Conservation (phyloP, 2,329 filamentous ascomycete genomes). For the Diaporthe sp. region DNA sequence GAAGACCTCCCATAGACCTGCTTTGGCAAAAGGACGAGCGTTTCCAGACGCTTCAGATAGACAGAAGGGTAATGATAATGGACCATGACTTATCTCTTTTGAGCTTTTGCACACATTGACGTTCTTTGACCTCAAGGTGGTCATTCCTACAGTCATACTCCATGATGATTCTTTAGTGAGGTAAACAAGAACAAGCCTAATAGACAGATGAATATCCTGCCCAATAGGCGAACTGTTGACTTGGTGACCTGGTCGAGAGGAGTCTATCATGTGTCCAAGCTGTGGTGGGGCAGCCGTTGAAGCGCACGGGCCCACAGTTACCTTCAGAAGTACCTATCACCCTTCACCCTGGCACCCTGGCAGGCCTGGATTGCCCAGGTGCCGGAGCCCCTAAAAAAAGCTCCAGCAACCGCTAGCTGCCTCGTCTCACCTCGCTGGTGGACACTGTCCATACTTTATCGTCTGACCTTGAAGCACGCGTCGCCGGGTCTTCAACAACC, state of each 20-base stretch:
- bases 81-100: conserved; percentile 20
- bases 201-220: neutral
- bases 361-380: conserved; percentile 8
- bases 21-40: conserved; percentile 20
- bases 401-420: conserved; percentile 18
- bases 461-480: conserved; percentile 13
- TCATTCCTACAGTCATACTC: neutral
- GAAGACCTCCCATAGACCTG: conserved; percentile 32
- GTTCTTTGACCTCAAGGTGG: too few species aligned
- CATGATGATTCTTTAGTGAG: too few species aligned
- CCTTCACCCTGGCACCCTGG: neutral
- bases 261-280: neutral
- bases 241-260: neutral
- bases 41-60: conserved; percentile 36
- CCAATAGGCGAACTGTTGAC: neutral
- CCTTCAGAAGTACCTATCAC: neutral
- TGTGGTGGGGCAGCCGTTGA: conserved; percentile 8
- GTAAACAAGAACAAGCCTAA: too few species aligned
- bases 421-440: conserved; percentile 21
- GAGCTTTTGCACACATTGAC: neutral
- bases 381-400: conserved; percentile 29
- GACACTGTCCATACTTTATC: conserved; percentile 18
- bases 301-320: conserved; percentile 4
- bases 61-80: conserved; percentile 37
- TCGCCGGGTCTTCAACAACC: conserved; percentile 1